Conservation (phyloP, 2,329 filamentous ascomycete species). For the Nemania sp. region DNA sequence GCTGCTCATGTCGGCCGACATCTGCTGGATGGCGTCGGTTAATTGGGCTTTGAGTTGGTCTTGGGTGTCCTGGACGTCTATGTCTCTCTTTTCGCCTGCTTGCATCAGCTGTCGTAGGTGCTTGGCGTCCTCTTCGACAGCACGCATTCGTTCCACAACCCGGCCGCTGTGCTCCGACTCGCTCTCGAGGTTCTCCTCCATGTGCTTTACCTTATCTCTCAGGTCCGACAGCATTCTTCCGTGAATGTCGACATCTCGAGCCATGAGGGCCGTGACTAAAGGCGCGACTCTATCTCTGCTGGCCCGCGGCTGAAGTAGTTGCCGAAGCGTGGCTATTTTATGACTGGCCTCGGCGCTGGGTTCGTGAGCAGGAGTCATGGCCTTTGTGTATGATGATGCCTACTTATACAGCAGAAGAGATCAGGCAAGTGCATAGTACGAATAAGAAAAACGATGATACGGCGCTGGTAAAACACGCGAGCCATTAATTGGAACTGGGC, state of each 20-base stretch:
- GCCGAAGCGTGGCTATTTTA: constrained; percentile 16
- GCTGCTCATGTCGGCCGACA: neutral
- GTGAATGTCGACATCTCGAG: constrained; percentile 28
- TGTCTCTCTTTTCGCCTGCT: neutral
- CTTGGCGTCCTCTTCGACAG: constrained; percentile 15
- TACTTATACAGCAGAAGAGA: neutral
- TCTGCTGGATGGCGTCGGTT: constrained; percentile 4
- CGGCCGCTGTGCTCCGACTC: neutral
- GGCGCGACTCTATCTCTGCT: constrained; percentile 24
- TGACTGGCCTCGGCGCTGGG: constrained; percentile 9
- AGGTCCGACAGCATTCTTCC: constrained; percentile 15
- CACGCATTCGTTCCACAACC: constrained; percentile 2
- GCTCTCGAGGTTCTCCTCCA: neutral
- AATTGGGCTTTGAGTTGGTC: constrained; percentile 5
- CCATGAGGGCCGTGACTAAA: constrained; percentile 29
- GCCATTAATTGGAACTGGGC: neutral
- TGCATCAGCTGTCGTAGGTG: constrained; percentile 15
- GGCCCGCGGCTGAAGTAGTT: constrained; percentile 24
- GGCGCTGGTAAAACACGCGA: neutral
- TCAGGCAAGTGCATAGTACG: no score
- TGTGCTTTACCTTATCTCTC: constrained; percentile 1
- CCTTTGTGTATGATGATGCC: neutral
- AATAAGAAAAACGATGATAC: no score
- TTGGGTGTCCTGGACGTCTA: neutral
- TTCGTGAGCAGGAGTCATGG: constrained; percentile 26